A percentile compares a stretch with the other conserved stretches of the same genome.
These are phyloP conservation scores for Beauveria caledonica DNA, from an alignment of 2,329 filamentous ascomycete genomes.

Conservation along the genomic window DNA sequence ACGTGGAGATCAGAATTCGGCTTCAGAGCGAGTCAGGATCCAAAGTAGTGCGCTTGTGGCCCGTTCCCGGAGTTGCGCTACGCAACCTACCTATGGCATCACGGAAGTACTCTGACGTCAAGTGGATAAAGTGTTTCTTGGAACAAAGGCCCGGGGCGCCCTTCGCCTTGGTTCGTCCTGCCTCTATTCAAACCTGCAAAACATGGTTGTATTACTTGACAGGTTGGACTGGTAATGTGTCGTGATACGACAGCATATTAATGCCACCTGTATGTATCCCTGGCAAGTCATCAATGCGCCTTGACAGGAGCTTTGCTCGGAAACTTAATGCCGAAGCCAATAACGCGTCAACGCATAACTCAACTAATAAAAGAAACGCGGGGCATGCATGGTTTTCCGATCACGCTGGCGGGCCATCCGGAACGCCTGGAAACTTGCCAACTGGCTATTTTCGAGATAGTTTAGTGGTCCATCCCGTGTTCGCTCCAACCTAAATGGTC, in stretches of 20 bases:
- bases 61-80: neutral
- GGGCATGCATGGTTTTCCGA: slow-evolving; percentile 9
- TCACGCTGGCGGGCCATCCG: slow-evolving; percentile 8
- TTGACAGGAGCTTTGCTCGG: neutral
- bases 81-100: neutral
- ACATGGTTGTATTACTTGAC: neutral
- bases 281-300: neutral
- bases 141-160: neutral
- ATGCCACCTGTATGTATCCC: neutral
- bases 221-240: neutral
- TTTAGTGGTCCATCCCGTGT: neutral
- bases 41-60: neutral
- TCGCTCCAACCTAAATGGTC: neutral
- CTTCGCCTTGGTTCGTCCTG: neutral
- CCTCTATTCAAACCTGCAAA: neutral
- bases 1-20: slow-evolving; percentile 3
- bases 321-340: neutral
- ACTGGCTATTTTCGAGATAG: neutral
- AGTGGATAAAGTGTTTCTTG: slow-evolving; percentile 5
- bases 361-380: slow-evolving; percentile 3
- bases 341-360: neutral
- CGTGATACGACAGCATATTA: neutral
- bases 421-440: neutral
- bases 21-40: slow-evolving; percentile 1
- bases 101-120: slow-evolving; percentile 5